Percentiles rank a stretch among this genome's conserved stretches.
These are phyloP conservation scores for Knufia fluminis DNA, from an alignment of 2,329 filamentous ascomycete species.

Conservation along the genomic window DNA sequence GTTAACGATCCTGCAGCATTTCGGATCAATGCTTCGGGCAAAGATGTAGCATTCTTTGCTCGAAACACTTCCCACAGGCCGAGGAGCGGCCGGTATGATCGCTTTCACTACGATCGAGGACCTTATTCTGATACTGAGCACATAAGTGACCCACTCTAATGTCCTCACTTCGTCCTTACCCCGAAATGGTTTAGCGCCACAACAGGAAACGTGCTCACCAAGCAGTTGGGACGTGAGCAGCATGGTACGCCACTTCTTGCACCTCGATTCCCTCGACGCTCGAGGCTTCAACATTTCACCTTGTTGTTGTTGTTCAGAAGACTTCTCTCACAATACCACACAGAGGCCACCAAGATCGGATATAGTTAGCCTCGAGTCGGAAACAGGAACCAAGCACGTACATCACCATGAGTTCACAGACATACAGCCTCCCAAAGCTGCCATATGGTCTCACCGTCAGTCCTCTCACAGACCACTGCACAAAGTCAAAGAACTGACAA, in stretches of 20 bases:
- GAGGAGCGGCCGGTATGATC: background rate
- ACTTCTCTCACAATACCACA: background rate
- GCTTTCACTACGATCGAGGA: background rate
- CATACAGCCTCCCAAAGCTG: constrained; percentile 7
- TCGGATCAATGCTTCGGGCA: background rate
- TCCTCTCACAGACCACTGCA: background rate
- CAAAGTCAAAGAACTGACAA: background rate
- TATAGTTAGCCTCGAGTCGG: background rate
- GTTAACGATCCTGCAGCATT: background rate
- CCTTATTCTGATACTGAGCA: background rate
- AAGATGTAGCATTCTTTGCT: no score
- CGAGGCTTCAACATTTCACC: background rate
- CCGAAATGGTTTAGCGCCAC: background rate
- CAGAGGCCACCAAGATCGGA: background rate
- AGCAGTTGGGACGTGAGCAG: background rate
- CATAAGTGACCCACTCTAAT: background rate
- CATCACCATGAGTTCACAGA: background rate
- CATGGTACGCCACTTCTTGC: background rate
- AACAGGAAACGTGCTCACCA: background rate
- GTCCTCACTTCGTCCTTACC: background rate
- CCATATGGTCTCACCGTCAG: constrained; percentile 10
- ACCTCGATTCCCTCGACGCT: background rate
- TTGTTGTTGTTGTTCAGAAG: background rate
- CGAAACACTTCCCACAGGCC: background rate
- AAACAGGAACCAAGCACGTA: background rate